Conservation (phyloP, 140 eudicot genomes). For the Stevia rebaudiana region DNA sequence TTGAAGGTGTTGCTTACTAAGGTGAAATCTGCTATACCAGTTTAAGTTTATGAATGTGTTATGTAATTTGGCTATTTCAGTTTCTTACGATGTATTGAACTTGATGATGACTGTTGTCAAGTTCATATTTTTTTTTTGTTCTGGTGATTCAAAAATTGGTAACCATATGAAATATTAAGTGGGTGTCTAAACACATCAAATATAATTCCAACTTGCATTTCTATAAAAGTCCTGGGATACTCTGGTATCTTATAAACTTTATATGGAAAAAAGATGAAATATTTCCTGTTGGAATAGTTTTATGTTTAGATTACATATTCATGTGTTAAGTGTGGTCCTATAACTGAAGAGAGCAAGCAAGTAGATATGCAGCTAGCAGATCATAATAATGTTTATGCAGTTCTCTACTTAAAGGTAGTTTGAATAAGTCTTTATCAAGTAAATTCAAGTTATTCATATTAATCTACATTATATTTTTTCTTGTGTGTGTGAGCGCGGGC, state of each 20-base stretch:
- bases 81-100: slow-evolving; percentile 5
- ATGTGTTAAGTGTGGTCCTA: background rate
- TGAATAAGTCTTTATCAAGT: background rate
- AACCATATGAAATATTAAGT: background rate
- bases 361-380: too few species aligned
- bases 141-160: slow-evolving; percentile 9
- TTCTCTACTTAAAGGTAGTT: background rate
- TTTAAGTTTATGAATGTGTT: slow-evolving; percentile 17
- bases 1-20: slow-evolving; percentile 9
- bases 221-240: too few species aligned
- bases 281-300: background rate
- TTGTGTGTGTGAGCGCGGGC: too few species aligned
- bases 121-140: background rate
- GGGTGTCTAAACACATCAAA: background rate
- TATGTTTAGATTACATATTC: background rate
- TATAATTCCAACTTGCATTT: background rate
- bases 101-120: slow-evolving; percentile 10
- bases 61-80: background rate
- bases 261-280: background rate
- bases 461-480: background rate
- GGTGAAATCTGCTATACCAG: background rate
- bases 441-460: background rate
- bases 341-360: background rate
- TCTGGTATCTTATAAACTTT: too few species aligned
- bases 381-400: background rate